A percentile compares a stretch with the other conserved stretches of the same genome.
Conservation (phyloP, 1,284 basidiomycete species). For the Golubevia pallescens region DNA sequence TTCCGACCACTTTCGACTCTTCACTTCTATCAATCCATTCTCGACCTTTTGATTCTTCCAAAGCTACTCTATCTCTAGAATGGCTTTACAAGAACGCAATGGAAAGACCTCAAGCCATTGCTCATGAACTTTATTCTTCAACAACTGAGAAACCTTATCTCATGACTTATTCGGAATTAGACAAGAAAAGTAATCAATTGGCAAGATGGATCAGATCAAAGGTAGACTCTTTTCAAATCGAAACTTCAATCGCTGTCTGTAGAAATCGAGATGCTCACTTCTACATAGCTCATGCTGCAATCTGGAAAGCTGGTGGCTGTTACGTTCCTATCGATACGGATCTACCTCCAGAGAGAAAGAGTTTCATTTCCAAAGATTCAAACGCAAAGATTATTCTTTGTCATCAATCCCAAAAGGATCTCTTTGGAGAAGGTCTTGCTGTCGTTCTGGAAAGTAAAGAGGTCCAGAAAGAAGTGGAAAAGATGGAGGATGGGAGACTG, state of each 20-base stretch:
- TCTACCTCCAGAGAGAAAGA: conserved; percentile 68
- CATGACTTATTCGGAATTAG: conserved; percentile 66
- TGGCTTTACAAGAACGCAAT: too few relatives aligned
- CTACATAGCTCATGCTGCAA: conserved; percentile 68
- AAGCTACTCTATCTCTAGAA: too few relatives aligned
- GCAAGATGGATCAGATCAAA: conserved; percentile 67
- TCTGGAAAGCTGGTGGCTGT: conserved; percentile 69
- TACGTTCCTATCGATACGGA: conserved; percentile 72
- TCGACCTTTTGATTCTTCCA: too few relatives aligned
- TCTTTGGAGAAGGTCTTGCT: conserved; percentile 60
- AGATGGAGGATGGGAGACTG: conserved; percentile 46
- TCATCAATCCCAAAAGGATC: too few relatives aligned
- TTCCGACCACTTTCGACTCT: too few relatives aligned
- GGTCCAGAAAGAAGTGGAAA: background rate
- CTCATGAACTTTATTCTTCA: too few relatives aligned
- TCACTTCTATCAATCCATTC: too few relatives aligned
- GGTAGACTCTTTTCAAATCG: conserved; percentile 63
- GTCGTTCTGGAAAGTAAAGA: conserved; percentile 34
- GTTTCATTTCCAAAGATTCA: conserved; percentile 68
- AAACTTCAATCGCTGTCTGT: conserved; percentile 69
- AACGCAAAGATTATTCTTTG: conserved; percentile 63
- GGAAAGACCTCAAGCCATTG: too few relatives aligned
- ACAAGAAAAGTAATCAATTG: conserved; percentile 66
- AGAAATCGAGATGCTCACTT: conserved; percentile 68
- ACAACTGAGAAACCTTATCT: too few relatives aligned